Conservation (phyloP, 345 rosid genomes). For the Lepidium aucheri region DNA sequence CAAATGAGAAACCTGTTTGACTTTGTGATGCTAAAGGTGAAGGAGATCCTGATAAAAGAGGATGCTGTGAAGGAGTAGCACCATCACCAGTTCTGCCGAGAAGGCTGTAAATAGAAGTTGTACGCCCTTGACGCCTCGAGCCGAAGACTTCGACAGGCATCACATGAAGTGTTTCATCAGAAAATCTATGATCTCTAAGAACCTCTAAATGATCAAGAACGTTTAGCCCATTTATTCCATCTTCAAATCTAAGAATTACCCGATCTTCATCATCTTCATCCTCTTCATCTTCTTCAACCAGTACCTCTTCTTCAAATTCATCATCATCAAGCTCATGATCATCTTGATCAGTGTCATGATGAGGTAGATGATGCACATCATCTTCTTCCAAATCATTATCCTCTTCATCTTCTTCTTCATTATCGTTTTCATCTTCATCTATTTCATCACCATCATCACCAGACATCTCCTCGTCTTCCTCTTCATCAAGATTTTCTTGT, state of each 20-base stretch:
- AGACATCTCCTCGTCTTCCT: conserved; percentile 82
- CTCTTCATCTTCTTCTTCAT: conserved; percentile 79
- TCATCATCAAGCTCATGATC: conserved; percentile 98
- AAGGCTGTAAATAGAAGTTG: conserved; percentile 90
- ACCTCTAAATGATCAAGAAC: conserved; percentile 92
- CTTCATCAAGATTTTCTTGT: conserved; percentile 78
- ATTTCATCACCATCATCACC: conserved; percentile 73
- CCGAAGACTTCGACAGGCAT: conserved; percentile 99
- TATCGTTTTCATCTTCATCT: conserved; percentile 71
- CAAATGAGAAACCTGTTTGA: conserved; percentile 48
- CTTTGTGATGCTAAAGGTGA: conserved; percentile 35
- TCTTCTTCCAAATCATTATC: conserved; percentile 83
- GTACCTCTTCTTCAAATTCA: conserved; percentile 85
- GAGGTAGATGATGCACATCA: conserved; percentile 84
- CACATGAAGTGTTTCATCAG: conserved; percentile 79
- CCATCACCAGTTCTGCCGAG: conserved; percentile 70
- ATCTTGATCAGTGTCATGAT: conserved; percentile 88
- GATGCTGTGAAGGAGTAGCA: conserved; percentile 68
- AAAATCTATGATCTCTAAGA: conserved; percentile 77
- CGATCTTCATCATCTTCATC: conserved; percentile 68
- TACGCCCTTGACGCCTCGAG: conserved; percentile 91
- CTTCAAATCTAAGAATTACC: conserved; percentile 78
- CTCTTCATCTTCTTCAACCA: conserved; percentile 87
- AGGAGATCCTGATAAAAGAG: conserved; percentile 69
- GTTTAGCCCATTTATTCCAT: conserved; percentile 84